Conservation (phyloP, 1,284 basidiomycete genomes). For the Puccinia coronata region DNA sequence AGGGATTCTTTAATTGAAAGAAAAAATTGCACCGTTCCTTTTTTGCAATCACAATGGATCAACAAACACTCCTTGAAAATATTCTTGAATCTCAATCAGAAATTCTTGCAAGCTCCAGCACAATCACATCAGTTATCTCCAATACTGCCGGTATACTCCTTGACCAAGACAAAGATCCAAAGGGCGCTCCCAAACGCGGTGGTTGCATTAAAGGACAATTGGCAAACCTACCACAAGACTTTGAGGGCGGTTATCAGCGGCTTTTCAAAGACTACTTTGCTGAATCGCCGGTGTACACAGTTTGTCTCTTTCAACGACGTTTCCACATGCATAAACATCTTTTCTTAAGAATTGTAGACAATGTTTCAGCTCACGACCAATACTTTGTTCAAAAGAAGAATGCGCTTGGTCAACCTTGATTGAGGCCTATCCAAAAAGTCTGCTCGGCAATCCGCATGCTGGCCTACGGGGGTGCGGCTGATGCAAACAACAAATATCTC, state of each 20-base stretch:
- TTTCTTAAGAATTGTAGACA: background rate
- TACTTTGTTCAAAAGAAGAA: slow-evolving; percentile 1
- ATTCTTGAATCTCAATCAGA: no score
- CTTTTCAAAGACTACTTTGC: slow-evolving; percentile 1
- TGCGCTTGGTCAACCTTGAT: background rate
- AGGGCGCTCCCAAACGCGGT: no score
- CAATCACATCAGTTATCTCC: no score
- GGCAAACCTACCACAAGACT: no score
- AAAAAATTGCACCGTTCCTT: no score
- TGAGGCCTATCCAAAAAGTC: background rate
- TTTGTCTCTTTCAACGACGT: background rate
- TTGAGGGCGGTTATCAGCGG: background rate
- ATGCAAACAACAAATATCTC: slow-evolving; percentile 2
- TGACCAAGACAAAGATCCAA: no score
- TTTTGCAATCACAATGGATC: no score
- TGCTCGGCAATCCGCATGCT: slow-evolving; percentile 7
- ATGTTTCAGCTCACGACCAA: background rate
- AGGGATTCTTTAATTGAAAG: no score
- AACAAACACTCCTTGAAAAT: no score
- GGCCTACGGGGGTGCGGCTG: background rate
- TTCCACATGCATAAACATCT: background rate
- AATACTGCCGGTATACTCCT: no score
- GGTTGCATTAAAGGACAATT: no score
- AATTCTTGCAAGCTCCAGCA: no score
- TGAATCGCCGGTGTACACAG: background rate